These are phyloP conservation scores for Candida maltosa DNA, from an alignment of 805 yeast species.

Conservation along the genomic window DNA sequence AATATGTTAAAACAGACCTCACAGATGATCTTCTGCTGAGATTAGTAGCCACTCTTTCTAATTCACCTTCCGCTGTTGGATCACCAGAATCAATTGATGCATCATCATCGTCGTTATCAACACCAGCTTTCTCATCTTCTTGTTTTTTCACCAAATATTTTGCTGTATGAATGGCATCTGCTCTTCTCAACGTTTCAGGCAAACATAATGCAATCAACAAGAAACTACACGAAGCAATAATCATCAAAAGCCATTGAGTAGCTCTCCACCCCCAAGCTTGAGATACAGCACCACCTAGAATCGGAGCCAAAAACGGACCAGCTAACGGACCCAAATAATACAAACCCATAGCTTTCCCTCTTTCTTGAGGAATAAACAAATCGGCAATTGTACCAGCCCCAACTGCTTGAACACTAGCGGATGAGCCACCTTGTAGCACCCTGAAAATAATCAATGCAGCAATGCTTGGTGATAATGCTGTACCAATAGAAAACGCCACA, in stretches of 20 bases:
- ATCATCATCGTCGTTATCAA: constrained; percentile 1
- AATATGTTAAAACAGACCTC: background rate
- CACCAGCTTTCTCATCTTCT: constrained; percentile 8
- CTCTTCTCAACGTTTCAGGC: constrained; percentile 77
- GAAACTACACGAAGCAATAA: constrained; percentile 55
- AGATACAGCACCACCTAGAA: constrained; percentile 71
- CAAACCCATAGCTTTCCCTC: constrained; percentile 79
- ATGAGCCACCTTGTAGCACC: constrained; percentile 72
- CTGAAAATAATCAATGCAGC: constrained; percentile 65
- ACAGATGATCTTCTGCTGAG: constrained; percentile 17
- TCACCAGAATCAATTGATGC: constrained; percentile 3
- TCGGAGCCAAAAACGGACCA: constrained; percentile 80
- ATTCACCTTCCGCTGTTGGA: constrained; percentile 13
- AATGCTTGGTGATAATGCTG: constrained; percentile 62
- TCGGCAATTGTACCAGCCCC: constrained; percentile 90
- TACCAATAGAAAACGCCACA: constrained; percentile 66
- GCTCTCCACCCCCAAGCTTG: constrained; percentile 82
- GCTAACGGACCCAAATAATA: constrained; percentile 78
- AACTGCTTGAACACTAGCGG: constrained; percentile 83
- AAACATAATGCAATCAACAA: constrained; percentile 50
- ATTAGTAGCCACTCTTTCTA: constrained; percentile 32
- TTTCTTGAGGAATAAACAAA: constrained; percentile 57
- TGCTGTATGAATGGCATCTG: constrained; percentile 57
- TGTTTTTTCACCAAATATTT: constrained; percentile 1
- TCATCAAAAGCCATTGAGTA: constrained; percentile 81